Evolutionary conservation across 2,329 filamentous ascomycete genomes (phyloP), one percentile per base, ranked within the genome.

Genomic region (Arthrobotrys megalospora): DNA sequence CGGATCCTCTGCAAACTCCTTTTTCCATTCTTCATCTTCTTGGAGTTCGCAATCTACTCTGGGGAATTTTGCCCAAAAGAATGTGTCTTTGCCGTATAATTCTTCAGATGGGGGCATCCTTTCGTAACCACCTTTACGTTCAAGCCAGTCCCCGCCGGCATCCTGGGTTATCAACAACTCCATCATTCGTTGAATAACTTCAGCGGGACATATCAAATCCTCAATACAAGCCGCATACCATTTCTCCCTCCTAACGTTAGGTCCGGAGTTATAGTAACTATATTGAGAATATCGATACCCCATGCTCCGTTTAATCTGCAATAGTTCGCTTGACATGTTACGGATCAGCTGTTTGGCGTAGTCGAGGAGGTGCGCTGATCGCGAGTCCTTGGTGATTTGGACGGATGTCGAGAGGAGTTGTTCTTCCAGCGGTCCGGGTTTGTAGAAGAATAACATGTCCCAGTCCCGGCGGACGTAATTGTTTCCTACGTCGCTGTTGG

Each of bases 381-480:
- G 67, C 21, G 41, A 12, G 0, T 72, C 67, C 0, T 16, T 50
- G 28, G 45, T 34, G 58, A 67, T 24, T 24, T 66, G 62, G 14
- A 66, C 19, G 12, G 32, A 16, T 0, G 60, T 66, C 7, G 52
- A 19, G 16, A 47, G 10, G 34, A 72, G 68, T 28, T 78, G 75
- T 6, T 19, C 0, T 14, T 63, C 21, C 1, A 78, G 62, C 1
- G n/a, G 6, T 14, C 67, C 75, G 5, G 75, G 67, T 58, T 64
- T 78, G 75, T 60, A 78, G 52, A 78, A 64, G 41, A 19, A 78
- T 0, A 72, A 28, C 11, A 67, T 45, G 38, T 72, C 75, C 67
- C 67, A 78, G 55, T 78, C 75, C 14, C 67, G 62, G 8, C 66
- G 66, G 28, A 10, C 5, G 43, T 41, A 24, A 21, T 7, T n/a